These are phyloP conservation scores for Sorghum bicolor DNA, from an alignment of 176 grass and related monocot species.

Conservation along the genomic window DNA sequence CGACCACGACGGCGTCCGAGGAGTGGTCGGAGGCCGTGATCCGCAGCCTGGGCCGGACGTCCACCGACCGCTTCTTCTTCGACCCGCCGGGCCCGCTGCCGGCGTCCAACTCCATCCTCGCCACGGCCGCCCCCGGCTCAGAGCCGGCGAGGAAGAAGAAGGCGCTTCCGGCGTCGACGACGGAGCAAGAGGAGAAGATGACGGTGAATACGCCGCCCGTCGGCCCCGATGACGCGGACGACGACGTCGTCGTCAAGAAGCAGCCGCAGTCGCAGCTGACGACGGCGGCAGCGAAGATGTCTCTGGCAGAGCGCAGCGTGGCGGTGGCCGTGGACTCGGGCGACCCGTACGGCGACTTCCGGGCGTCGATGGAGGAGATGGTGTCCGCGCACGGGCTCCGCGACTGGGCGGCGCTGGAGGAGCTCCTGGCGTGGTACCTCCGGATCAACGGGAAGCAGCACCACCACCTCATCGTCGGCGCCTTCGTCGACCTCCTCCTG, in stretches of 20 bases:
- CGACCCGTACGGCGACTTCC: slow-evolving; percentile 79
- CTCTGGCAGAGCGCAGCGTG: slow-evolving; percentile 50
- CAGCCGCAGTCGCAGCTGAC: not conserved
- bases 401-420: slow-evolving; percentile 62
- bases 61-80: slow-evolving; percentile 63
- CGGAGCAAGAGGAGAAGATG: not conserved
- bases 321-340: slow-evolving; percentile 64
- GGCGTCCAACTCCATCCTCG: slow-evolving; percentile 41
- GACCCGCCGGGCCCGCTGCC: slow-evolving; percentile 27
- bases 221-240: not conserved
- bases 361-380: slow-evolving; percentile 95
- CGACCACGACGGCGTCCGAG: slow-evolving; percentile 19
- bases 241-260: not conserved
- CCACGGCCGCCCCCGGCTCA: not conserved
- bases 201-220: not conserved
- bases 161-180: not conserved
- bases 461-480: slow-evolving; percentile 63
- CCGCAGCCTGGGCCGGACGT: slow-evolving; percentile 36
- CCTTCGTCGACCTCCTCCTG: slow-evolving; percentile 72
- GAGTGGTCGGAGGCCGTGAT: slow-evolving; percentile 50
- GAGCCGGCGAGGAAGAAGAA: not conserved
- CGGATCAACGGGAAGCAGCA: slow-evolving; percentile 60
- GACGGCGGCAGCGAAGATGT: not conserved
- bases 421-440: slow-evolving; percentile 78
- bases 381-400: slow-evolving; percentile 66